Evolutionary conservation across 345 rosid species (phyloP), one percentile per base, ranked within the genome.

Genomic region (Lagerstroemia speciosa): DNA sequence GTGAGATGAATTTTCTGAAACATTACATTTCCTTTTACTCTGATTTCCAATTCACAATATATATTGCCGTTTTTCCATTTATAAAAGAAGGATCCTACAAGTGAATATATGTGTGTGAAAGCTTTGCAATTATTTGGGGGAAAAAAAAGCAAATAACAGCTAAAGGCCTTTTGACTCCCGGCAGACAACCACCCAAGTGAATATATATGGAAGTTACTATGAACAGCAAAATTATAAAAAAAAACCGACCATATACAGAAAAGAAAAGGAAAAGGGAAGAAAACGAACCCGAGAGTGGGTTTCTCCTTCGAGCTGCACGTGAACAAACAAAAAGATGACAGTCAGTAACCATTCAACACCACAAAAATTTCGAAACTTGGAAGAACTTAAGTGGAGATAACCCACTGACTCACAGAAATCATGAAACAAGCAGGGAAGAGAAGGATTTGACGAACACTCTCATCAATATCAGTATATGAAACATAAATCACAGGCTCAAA

Each of bases 251-350:
- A 34, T 48, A 70, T 10, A 37, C 5, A n/a, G 30, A 65, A 41
- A 34, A 33, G 33, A 67, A 22, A 45, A 12, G 41, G n/a, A 30
- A 41, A 41, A 41, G 16, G 46, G 62, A 33, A 61, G 55, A 53
- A 31, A 20, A 70, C 58, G 22, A 55, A 82, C 92, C 96, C 96
- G 60, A 89, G 96, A 87, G 96, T 87, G 90, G 90, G 96, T 76
- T 76, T 89, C 96, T 87, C 96, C 96, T 85, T 89, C 77, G 96
- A 89, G 96, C 96, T 89, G 86, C 81, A 70, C 11, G 68, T 50
- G 9, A 40, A 19, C 40, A 33, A 31, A 30, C 53, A 70, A 29
- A 31, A 66, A 40, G 4, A 5, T 12, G 19, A 15, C 48, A 24
- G 33, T 71, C 45, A 5, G 58, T 34, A 27, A 64, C n/a, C 24